These are phyloP conservation scores for Neofusicoccum sp. DNA, from an alignment of 2,329 filamentous ascomycete species.

Conservation along the genomic window DNA sequence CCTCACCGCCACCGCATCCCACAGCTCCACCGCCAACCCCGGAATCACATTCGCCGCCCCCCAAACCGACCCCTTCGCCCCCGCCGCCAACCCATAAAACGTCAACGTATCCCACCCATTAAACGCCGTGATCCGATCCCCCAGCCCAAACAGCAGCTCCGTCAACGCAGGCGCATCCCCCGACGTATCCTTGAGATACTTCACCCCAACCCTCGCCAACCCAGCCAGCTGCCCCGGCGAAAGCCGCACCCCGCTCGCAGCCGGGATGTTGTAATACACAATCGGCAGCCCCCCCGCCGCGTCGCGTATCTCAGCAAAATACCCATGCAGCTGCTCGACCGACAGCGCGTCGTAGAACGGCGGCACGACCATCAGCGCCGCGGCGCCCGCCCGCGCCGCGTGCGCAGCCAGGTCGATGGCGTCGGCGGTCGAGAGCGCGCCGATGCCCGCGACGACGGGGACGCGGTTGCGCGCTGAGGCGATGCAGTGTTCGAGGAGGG, in stretches of 20 bases:
- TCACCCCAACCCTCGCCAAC: conserved; percentile 47
- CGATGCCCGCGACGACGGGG: conserved; percentile 46
- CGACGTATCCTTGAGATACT: conserved; percentile 54
- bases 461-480: conserved; percentile 41
- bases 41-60: conserved; percentile 53
- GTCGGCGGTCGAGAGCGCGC: conserved; percentile 44
- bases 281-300: conserved; percentile 44
- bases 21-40: conserved; percentile 49
- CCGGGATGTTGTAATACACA: conserved; percentile 54
- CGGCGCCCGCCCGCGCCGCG: conserved; percentile 40
- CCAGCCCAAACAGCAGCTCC: conserved; percentile 47
- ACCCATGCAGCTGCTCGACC: conserved; percentile 40
- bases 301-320: conserved; percentile 42
- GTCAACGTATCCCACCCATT: conserved; percentile 57
- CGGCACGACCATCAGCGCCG: conserved; percentile 50
- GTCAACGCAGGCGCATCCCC: conserved; percentile 52
- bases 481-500: conserved; percentile 40
- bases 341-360: conserved; percentile 50
- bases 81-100: conserved; percentile 53
- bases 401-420: conserved; percentile 43
- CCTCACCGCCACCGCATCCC: conserved; percentile 46
- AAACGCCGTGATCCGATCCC: conserved; percentile 47
- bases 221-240: conserved; percentile 44
- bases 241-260: conserved; percentile 45
- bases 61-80: conserved; percentile 52